phyloP scores from a whole-genome alignment of 176 grass and related monocot genomes.

The Hordeum marinum region DNA sequence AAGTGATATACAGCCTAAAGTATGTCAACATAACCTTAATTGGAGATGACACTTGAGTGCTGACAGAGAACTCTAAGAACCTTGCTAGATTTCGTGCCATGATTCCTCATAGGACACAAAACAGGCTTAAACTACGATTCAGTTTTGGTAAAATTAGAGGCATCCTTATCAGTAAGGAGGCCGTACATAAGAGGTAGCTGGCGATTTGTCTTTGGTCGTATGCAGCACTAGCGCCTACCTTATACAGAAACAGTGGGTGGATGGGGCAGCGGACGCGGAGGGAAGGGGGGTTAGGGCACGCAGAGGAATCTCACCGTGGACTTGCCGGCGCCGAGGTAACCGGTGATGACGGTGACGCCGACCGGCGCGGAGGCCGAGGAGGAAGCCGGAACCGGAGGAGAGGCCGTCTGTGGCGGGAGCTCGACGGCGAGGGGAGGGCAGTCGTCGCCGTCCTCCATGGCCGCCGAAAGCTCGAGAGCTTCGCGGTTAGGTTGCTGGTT shows the following conservation, averaged over 20 bases:
- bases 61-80: background rate
- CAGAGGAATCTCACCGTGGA: constrained; percentile 56
- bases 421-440: constrained; percentile 61
- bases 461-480: constrained; percentile 6
- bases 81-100: background rate
- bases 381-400: background rate
- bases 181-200: background rate
- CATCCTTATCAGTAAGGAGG: background rate
- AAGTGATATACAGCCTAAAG: background rate
- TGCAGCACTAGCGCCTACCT: background rate
- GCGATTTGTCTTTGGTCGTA: background rate
- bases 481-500: background rate
- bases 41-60: background rate
- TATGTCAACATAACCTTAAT: background rate
- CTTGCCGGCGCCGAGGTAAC: constrained; percentile 94
- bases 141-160: constrained; percentile 21
- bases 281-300: background rate
- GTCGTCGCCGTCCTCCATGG: constrained; percentile 65
- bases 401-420: constrained; percentile 1
- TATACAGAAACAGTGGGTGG: background rate
- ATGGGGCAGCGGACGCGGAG: background rate
- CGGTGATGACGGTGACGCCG: constrained; percentile 93
- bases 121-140: constrained; percentile 3
- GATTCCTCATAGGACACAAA: background rate
- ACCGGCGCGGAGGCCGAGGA: constrained; percentile 27